Base-by-base conservation (phyloP, 2,329 filamentous ascomycete genomes). In the Zymoseptoria pseudotritici region DNA sequence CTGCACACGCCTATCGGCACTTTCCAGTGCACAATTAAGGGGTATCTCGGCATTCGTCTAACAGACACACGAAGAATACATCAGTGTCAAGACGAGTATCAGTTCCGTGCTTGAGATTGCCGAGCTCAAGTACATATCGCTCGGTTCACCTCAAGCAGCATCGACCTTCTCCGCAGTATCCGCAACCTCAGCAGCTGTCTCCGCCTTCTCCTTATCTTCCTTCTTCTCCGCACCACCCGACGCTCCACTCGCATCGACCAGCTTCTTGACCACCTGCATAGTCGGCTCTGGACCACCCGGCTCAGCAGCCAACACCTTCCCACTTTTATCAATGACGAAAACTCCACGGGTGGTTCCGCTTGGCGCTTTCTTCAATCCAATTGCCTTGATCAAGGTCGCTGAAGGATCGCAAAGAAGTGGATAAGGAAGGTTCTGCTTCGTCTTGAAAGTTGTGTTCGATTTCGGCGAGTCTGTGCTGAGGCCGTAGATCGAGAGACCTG, bases 391-490 rank as follows among this genome's bases (percentile, higher is more conserved):
- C 61, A 99, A 82, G 2, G 84, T 86, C 26, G 82, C 84, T 56
- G 78, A 77, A 5, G 87, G 83, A 74, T 99, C 92, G 78, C 92
- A 97, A 50, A 99, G 83, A 53, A 99, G 84, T 42, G 88, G 80
- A 75, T 96, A 99, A 4, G 88, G 90, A 57, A 97, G 83, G 64
- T 88, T 90, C 75, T 97, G 90, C 79, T 96, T 96, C 50, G 86
- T 87, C 77, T 91, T 89, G 83, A 97, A 99, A 53, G 85, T 90
- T 22, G 90, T 92, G 79, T 99, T 99, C 70, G 91, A 86, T 78
- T 94, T 96, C 70, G 91, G 86, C 54, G 86, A 89, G 78, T 97
- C 94, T 67, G 84, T 84, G 63, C 90, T 95, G 55, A 99, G 86
- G 58, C 94, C 94, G 74, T 90, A 97, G 77, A 99, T 91, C 72